Conservation (phyloP, 23 red algal genomes). For the Pyropia yezoensis region DNA sequence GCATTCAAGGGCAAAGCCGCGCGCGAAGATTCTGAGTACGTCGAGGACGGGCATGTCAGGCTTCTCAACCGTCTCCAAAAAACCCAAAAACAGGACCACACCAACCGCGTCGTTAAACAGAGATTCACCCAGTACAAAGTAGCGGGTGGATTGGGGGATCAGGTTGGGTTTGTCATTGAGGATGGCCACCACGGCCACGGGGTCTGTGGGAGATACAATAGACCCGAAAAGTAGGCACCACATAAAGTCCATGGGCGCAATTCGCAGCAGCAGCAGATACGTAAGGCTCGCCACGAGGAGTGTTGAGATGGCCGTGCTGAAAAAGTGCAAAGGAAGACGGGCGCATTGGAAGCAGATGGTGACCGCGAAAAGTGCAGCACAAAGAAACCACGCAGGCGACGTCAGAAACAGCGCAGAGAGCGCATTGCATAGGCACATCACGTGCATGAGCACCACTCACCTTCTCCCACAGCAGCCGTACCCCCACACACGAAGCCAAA, state of each 20-base stretch:
- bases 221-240: conserved; percentile 89
- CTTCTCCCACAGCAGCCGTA: too few relatives aligned
- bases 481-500: too few relatives aligned
- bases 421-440: too few relatives aligned
- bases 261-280: conserved; percentile 46
- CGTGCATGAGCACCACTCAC: too few relatives aligned
- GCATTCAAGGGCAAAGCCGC: conserved; percentile 50
- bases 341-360: too few relatives aligned
- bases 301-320: conserved; percentile 62
- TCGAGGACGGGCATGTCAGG: conserved; percentile 22
- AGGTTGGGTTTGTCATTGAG: conserved; percentile 70
- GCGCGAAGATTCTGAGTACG: conserved; percentile 14
- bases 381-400: too few relatives aligned
- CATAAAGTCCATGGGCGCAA: conserved; percentile 62
- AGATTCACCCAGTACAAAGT: conserved; percentile 84
- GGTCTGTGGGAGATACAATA: conserved; percentile 96
- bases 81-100: conserved; percentile 65
- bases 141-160: conserved; percentile 63
- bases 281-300: conserved; percentile 65
- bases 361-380: too few relatives aligned
- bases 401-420: too few relatives aligned
- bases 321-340: not conserved
- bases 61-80: conserved; percentile 34
- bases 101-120: conserved; percentile 97
- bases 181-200: conserved; percentile 86